These are phyloP conservation scores for Nakazawaea laoshanensis DNA, from an alignment of 805 yeast genomes.

Conservation along the genomic window DNA sequence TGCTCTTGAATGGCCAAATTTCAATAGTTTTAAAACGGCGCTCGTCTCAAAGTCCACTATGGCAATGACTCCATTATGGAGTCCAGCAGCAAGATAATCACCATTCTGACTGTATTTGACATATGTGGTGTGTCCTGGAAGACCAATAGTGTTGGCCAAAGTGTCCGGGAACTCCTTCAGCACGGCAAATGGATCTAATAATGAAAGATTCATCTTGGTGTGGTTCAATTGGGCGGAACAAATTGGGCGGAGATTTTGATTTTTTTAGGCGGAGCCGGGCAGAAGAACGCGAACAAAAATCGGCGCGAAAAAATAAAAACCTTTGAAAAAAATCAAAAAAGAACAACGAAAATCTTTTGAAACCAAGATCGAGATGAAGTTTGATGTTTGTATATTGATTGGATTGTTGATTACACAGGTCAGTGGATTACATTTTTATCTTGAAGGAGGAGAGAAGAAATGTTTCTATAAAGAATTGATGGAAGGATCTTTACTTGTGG, in stretches of 20 bases:
- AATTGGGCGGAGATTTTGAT: not conserved
- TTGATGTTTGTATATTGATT: not conserved
- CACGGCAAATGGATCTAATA: conserved; percentile 86
- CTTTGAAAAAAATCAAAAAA: not conserved
- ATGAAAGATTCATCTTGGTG: conserved; percentile 58
- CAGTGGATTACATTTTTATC: conserved; percentile 39
- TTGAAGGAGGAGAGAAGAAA: conserved; percentile 40
- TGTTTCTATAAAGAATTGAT: conserved; percentile 52
- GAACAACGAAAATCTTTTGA: conserved; percentile 1
- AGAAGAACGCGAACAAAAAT: not conserved
- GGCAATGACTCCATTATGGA: conserved; percentile 63
- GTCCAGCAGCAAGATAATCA: conserved; percentile 79
- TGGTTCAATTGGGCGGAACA: not conserved
- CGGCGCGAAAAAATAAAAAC: not conserved
- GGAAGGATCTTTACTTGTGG: conserved; percentile 39
- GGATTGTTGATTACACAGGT: conserved; percentile 14
- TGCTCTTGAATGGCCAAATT: conserved; percentile 56
- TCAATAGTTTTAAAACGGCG: conserved; percentile 46
- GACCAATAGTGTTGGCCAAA: conserved; percentile 59
- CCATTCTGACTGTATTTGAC: conserved; percentile 68
- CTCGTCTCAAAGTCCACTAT: conserved; percentile 68
- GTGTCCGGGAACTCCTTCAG: conserved; percentile 89
- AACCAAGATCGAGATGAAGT: conserved; percentile 1
- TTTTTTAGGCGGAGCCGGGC: not conserved
- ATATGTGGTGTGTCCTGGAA: conserved; percentile 58